Conservation (phyloP, 768 basidiomycete species). For the Boletus tylopilopsis region DNA sequence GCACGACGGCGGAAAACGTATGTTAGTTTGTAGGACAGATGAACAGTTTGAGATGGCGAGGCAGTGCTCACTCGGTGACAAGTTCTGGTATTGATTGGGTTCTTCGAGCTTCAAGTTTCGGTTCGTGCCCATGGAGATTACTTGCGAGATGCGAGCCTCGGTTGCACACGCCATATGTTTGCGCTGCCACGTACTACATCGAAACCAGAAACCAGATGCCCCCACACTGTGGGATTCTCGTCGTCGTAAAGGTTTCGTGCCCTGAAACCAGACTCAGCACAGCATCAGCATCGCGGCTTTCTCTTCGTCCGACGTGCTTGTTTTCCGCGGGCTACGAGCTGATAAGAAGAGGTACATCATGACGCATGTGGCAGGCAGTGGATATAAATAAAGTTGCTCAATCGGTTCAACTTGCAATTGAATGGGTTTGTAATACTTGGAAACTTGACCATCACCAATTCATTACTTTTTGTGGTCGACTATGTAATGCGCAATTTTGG, state of each 20-base stretch:
- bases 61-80: slow-evolving; percentile 29
- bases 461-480: too few relatives aligned
- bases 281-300: not conserved
- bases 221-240: not conserved
- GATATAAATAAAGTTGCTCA: too few relatives aligned
- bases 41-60: slow-evolving; percentile 56
- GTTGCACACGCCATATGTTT: too few relatives aligned
- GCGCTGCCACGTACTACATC: too few relatives aligned
- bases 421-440: too few relatives aligned
- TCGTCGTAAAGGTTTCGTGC: not conserved
- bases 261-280: not conserved
- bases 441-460: too few relatives aligned
- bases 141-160: too few relatives aligned
- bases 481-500: too few relatives aligned
- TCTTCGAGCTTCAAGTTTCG: too few relatives aligned
- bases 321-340: not conserved
- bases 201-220: not conserved
- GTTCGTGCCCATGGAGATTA: not conserved
- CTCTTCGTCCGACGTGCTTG: not conserved
- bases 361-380: too few relatives aligned
- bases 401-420: too few relatives aligned
- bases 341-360: too few relatives aligned
- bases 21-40: slow-evolving; percentile 65
- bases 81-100: slow-evolving; percentile 15
- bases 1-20: slow-evolving; percentile 25